Percentiles rank a stretch among this genome's conserved stretches.
phyloP scores from a whole-genome alignment of 2,329 filamentous ascomycete genomes.

The Massarina eburnea region DNA sequence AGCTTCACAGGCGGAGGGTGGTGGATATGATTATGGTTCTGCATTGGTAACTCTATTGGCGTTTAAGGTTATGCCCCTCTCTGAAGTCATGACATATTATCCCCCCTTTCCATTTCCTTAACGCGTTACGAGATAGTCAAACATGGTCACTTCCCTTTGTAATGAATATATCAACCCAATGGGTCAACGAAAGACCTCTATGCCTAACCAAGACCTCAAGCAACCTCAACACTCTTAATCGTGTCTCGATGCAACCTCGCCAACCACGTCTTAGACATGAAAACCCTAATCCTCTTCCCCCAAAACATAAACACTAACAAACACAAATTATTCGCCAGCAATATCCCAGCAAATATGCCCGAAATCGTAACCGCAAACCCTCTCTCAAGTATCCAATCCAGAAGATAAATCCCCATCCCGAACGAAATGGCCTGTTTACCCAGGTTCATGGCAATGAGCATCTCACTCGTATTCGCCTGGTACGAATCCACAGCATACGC shows the following conservation, averaged over 20 bases:
- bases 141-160: too few species aligned
- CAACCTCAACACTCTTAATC: conserved; percentile 23
- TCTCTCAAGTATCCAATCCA: conserved; percentile 37
- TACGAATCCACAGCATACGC: conserved; percentile 64
- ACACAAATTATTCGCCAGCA: conserved; percentile 37
- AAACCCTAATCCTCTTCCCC: conserved; percentile 37
- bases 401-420: conserved; percentile 38
- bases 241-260: conserved; percentile 32
- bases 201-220: too few species aligned
- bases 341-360: conserved; percentile 37
- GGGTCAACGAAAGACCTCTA: too few species aligned
- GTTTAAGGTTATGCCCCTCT: not conserved
- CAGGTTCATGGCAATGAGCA: conserved; percentile 54
- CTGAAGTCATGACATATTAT: not conserved
- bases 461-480: conserved; percentile 61
- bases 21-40: not conserved
- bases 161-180: too few species aligned
- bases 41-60: not conserved
- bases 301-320: conserved; percentile 38
- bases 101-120: not conserved
- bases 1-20: not conserved
- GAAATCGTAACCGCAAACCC: conserved; percentile 40
- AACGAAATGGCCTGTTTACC: conserved; percentile 43
- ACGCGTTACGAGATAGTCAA: not conserved
- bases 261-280: conserved; percentile 34